Evolutionary conservation across 306 rosid species (phyloP).

Genomic region (Prunus kanzakura): DNA sequence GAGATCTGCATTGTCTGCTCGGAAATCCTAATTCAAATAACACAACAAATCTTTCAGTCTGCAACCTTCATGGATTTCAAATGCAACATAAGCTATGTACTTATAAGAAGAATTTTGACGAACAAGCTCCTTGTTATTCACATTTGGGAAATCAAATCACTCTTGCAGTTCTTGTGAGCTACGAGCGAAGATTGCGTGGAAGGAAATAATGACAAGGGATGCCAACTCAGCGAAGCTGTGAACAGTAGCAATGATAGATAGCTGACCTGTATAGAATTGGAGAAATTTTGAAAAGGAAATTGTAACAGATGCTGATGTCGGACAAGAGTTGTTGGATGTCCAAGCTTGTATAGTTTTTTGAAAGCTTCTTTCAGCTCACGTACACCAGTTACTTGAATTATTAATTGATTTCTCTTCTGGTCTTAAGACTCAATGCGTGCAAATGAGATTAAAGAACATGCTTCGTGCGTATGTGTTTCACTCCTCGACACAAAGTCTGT

Average conservation of each 20-base stretch:
- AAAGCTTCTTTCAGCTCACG: background rate
- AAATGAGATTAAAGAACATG: no score
- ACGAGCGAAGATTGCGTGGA: background rate
- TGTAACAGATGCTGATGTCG: background rate
- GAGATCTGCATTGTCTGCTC: slow-evolving; percentile 27
- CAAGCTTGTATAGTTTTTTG: background rate
- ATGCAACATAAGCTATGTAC: background rate
- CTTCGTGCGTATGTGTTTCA: no score
- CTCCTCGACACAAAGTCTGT: no score
- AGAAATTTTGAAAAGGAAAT: background rate
- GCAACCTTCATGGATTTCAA: background rate
- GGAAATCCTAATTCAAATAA: background rate
- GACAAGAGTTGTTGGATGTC: background rate
- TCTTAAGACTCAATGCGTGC: no score
- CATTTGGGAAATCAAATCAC: background rate
- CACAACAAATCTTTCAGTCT: background rate
- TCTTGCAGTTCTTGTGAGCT: background rate
- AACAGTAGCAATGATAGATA: background rate
- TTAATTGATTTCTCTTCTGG: no score
- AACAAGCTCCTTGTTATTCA: background rate
- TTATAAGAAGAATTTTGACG: background rate
- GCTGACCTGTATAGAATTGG: background rate
- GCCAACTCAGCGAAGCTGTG: background rate
- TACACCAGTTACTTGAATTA: background rate
- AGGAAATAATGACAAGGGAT: background rate